Evolutionary conservation across 176 grass and related monocot genomes (phyloP), one percentile per base, ranked within the genome.

Genomic region (Lolium perenne): DNA sequence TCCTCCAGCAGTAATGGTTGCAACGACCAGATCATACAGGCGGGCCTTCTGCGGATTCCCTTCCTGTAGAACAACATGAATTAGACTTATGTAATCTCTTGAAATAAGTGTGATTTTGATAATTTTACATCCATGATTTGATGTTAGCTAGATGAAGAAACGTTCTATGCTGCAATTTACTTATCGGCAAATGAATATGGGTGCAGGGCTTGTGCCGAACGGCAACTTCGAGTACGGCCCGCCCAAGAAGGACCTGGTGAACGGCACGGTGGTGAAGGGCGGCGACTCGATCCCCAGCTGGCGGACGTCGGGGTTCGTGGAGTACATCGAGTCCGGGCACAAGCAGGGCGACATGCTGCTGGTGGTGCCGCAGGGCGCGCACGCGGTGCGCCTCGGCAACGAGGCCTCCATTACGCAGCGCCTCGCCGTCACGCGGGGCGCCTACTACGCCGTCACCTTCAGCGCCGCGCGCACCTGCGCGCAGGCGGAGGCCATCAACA

Each of bases 331-430:
- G 88, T 95, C 95, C 3, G 95, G 95, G 2, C 93, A 94, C 89
- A 95, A 95, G 91, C 95, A 95, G 70, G 93, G 95, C 0, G 95
- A 95, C 93, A 95, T 95, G 95, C 93, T 98, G 11, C 93, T 98
- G 25, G 85, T 91, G 11, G 95, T 98, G 22, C 95, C 95, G 13
- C 89, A 98, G 86, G 95, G 93, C 29, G 93, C 86, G 17, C 83
- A 94, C 91, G 95, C 95, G 0, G 91, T 98, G 7, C 95, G 95
- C 1, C 91, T 98, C 1, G 95, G 93, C 65, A 98, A 98, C 77
- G 95, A 98, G 68, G 95, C 95, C 7, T 94, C 91, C 18, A 86
- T 98, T 85, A 83, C 84, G 16, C 95, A 98, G 82, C 89, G 64
- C 20, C 70, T 98, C 22, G 35, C 82, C 84, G 89, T 98, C 5